phyloP scores from a whole-genome alignment of 2,329 filamentous ascomycete species.

The Paecilomyces sp. region DNA sequence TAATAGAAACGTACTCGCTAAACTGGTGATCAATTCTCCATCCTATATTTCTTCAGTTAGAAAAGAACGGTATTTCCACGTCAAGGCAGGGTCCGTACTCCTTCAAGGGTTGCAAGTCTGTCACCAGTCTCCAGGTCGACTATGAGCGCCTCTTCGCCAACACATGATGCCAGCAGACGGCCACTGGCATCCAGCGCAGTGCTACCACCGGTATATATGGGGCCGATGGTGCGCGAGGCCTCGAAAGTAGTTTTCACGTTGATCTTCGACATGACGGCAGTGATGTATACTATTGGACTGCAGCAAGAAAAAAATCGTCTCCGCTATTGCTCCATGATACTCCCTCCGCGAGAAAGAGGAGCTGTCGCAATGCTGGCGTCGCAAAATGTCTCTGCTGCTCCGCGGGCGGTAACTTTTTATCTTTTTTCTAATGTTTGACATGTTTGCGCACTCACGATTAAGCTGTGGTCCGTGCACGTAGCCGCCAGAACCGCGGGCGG shows the following conservation, averaged over 20 bases:
- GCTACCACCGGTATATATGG: constrained; percentile 88
- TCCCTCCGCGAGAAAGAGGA: neutral
- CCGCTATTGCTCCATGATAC: constrained; percentile 14
- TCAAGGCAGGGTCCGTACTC: constrained; percentile 48
- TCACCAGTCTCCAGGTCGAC: constrained; percentile 77
- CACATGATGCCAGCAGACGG: constrained; percentile 72
- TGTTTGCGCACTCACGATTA: constrained; percentile 22
- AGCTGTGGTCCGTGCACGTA: constrained; percentile 21
- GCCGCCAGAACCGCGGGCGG: constrained; percentile 10
- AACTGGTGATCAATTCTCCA: constrained; percentile 46
- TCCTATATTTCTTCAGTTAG: constrained; percentile 45
- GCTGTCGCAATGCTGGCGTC: constrained; percentile 4
- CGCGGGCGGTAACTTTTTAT: constrained; percentile 22
- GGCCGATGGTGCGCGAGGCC: constrained; percentile 72
- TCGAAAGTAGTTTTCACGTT: constrained; percentile 82
- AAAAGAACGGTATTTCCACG: constrained; percentile 5
- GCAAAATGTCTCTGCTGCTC: constrained; percentile 11
- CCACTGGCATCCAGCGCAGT: constrained; percentile 76
- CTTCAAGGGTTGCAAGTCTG: constrained; percentile 79
- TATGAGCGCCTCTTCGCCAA: constrained; percentile 87
- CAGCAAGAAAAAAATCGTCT: neutral
- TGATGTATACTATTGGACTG: neutral
- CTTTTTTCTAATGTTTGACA: constrained; percentile 29
- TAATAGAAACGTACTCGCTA: constrained; percentile 29
- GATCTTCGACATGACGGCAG: constrained; percentile 41